Evolutionary conservation across 2,329 filamentous ascomycete species (phyloP).

Genomic region (Cladosporium sp.): DNA sequence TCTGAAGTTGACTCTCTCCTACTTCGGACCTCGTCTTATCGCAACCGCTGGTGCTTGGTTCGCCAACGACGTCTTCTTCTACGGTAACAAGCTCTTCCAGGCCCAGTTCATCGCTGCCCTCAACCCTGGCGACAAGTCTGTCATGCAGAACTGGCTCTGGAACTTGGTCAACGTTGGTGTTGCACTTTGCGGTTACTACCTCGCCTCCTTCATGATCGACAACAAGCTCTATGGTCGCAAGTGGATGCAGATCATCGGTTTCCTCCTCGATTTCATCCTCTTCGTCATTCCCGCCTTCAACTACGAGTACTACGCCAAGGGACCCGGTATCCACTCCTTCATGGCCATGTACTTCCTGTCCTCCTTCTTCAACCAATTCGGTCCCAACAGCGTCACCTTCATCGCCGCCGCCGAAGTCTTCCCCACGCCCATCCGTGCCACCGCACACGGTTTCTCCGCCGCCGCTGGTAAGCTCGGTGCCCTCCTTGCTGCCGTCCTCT

Average conservation of each 20-base stretch:
- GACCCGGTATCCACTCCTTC: constrained; percentile 75
- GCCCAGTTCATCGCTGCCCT: constrained; percentile 82
- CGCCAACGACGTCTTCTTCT: constrained; percentile 97
- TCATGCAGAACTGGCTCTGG: constrained; percentile 83
- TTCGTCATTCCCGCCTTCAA: constrained; percentile 89
- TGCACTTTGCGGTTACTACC: constrained; percentile 82
- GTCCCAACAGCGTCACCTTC: constrained; percentile 94
- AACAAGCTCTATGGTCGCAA: constrained; percentile 96
- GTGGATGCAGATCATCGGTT: constrained; percentile 92
- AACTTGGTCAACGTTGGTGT: constrained; percentile 88
- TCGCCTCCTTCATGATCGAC: constrained; percentile 83
- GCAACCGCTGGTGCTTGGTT: constrained; percentile 91
- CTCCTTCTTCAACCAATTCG: constrained; percentile 99
- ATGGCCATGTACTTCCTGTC: constrained; percentile 98
- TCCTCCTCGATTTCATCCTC: constrained; percentile 87
- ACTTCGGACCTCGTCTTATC: constrained; percentile 82
- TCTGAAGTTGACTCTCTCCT: constrained; percentile 68
- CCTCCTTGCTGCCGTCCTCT: constrained; percentile 78
- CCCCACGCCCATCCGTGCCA: constrained; percentile 87
- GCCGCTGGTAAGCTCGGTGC: constrained; percentile 86
- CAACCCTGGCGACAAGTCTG: constrained; percentile 60
- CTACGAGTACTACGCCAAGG: constrained; percentile 74
- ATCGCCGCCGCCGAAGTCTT: constrained; percentile 94
- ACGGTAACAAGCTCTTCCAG: constrained; percentile 98
- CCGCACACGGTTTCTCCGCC: constrained; percentile 91